Base-by-base conservation (phyloP, 1,284 basidiomycete genomes). In the Rhodotorula sp. region DNA sequence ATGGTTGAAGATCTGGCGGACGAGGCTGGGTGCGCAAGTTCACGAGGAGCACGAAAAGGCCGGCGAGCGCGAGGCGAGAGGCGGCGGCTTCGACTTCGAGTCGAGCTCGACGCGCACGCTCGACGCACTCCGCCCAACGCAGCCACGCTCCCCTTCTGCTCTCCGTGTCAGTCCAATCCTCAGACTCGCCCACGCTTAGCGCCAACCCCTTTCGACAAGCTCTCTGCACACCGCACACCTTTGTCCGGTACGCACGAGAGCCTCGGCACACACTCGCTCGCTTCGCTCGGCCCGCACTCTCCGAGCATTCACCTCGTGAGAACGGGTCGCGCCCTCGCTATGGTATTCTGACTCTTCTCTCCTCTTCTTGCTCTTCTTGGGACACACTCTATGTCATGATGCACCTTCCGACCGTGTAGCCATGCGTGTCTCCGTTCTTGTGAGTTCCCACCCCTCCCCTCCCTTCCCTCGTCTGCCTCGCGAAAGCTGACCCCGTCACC, bases 361-460 rank as follows among this genome's bases (percentile, higher is more conserved):
- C 34, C 34, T 47, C 47, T 45, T 48, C 47, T 68, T 47, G 23
- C 34, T 31, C 15, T 10, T 31, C 15, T 10, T 49, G 15, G 26
- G 38, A 43, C 38, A 43, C 26, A 28, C 54, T 18, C n/a, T 18
- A 16, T 55, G 26, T 34, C 15, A 43, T 31, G 49, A 50, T 10
- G 34, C 60, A 18, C 38, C 12, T 43, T 45, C 23, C 54, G 55
- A 48, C 50, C 62, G 21, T 58, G 18, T 26, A 71, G 70, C 66
- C 70, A 74, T 74, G 76, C 78, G 78, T 72, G 77, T 79, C 67
- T 79, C 79, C 67, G 78, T 74, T 48, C 70, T 74, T 28, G 72
- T 73, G 52, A 63, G 68, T 67, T 26, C 34, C 1, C 5, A 18
- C 31, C 45, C 26, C 54, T 12, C 28, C 28, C 50, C 50, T 14